Conservation (phyloP, 148 eudicot species). For the Chenopodium berlandieri region DNA sequence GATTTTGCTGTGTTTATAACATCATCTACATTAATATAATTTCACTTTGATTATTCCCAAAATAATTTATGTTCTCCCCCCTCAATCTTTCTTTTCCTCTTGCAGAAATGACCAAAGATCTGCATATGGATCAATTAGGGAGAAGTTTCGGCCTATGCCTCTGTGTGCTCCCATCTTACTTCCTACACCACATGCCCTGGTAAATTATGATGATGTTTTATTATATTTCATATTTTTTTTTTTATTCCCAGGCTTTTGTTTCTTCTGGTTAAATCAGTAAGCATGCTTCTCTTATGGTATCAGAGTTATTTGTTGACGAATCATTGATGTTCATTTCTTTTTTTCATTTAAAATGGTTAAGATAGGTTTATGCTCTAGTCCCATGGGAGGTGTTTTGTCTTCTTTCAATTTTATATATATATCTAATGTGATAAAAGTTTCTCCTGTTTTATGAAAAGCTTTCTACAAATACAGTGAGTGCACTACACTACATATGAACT, state of each 20-base stretch:
- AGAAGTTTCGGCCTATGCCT: slow-evolving; percentile 94
- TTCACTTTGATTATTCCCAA: background rate
- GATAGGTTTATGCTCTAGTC: background rate
- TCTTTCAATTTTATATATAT: background rate
- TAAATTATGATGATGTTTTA: slow-evolving; percentile 19
- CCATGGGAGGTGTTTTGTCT: background rate
- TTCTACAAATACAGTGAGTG: background rate
- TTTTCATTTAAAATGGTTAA: background rate
- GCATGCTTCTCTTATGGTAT: slow-evolving; percentile 13
- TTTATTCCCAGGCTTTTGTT: background rate
- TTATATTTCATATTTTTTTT: too few relatives aligned
- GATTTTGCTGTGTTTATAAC: background rate
- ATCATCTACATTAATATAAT: background rate
- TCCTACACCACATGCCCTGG: slow-evolving; percentile 96
- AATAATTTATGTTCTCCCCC: background rate
- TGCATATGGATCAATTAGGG: slow-evolving; percentile 59
- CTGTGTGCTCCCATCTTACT: slow-evolving; percentile 86
- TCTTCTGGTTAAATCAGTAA: slow-evolving; percentile 5
- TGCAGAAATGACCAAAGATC: slow-evolving; percentile 74
- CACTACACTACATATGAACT: background rate
- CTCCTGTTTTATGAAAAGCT: background rate
- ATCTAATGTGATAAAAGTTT: background rate
- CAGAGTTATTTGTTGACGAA: slow-evolving; percentile 1
- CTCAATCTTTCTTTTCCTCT: slow-evolving; percentile 10
- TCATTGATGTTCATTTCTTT: background rate